Conservation (phyloP, 2,329 filamentous ascomycete species). For the Apiospora hydei region DNA sequence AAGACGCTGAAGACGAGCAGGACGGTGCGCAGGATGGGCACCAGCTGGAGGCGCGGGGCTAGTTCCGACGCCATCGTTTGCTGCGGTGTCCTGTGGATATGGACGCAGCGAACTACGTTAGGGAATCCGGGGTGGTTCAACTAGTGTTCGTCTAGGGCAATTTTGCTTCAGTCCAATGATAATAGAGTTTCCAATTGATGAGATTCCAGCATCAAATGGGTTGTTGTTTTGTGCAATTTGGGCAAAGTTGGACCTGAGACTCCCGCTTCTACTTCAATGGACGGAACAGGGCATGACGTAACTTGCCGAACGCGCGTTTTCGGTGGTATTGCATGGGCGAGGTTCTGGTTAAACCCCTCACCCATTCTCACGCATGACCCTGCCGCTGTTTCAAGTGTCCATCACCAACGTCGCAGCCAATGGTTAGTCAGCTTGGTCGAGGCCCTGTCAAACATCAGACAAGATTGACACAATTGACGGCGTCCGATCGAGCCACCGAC, state of each 20-base stretch:
- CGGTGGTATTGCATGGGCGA: neutral
- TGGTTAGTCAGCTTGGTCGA: neutral
- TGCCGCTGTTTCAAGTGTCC: neutral
- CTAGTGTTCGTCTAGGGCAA: neutral
- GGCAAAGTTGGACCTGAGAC: neutral
- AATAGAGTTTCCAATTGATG: neutral
- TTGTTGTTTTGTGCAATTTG: neutral
- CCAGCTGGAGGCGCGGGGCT: conserved; percentile 26
- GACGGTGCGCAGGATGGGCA: conserved; percentile 25
- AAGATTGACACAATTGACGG: neutral
- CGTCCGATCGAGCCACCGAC: neutral
- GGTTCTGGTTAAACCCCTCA: neutral
- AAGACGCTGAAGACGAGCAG: conserved; percentile 25
- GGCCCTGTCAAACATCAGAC: neutral
- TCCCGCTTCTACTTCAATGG: neutral
- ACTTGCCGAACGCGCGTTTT: neutral
- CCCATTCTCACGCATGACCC: neutral
- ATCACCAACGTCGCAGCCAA: neutral
- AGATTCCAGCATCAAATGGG: neutral
- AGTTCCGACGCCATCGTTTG: conserved; percentile 23
- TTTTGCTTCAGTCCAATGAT: neutral
- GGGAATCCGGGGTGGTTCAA: neutral
- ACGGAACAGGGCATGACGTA: neutral
- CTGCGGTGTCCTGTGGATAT: neutral
- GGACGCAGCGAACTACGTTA: neutral